Evolutionary conservation across 768 basidiomycete genomes (phyloP).

Genomic region (Pleurotus giganteus): DNA sequence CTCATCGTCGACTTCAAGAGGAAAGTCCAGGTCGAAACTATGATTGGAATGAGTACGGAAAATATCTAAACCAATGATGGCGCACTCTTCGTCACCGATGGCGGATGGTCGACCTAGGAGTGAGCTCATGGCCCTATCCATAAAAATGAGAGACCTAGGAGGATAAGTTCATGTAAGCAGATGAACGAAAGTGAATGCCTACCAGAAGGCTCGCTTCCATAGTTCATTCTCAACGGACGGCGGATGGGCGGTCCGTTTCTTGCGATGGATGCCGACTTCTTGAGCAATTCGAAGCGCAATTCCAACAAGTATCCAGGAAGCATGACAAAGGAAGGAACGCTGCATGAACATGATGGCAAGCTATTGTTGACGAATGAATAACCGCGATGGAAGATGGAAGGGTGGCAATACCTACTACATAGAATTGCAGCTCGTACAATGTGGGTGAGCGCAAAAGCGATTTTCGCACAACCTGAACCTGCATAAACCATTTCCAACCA

Average conservation of each 20-base stretch:
- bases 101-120: slow-evolving; percentile 68
- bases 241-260: slow-evolving; percentile 26
- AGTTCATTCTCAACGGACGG: slow-evolving; percentile 62
- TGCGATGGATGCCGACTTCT: slow-evolving; percentile 71
- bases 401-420: slow-evolving; percentile 41
- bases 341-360: slow-evolving; percentile 47
- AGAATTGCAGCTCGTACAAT: slow-evolving; percentile 72
- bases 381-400: neutral
- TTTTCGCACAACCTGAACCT: slow-evolving; percentile 62
- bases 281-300: slow-evolving; percentile 67
- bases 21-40: slow-evolving; percentile 72
- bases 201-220: slow-evolving; percentile 73
- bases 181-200: slow-evolving; percentile 7
- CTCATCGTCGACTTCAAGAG: slow-evolving; percentile 63
- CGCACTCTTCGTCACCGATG: slow-evolving; percentile 74
- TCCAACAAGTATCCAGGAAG: slow-evolving; percentile 62
- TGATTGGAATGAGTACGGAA: neutral
- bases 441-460: slow-evolving; percentile 58
- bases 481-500: slow-evolving; percentile 67
- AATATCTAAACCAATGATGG: neutral
- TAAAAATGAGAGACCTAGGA: slow-evolving; percentile 45
- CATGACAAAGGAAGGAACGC: slow-evolving; percentile 47
- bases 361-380: slow-evolving; percentile 30
- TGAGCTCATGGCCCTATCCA: slow-evolving; percentile 46
- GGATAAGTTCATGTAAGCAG: too few species aligned